Percentiles rank a stretch among this genome's conserved stretches.
Conservation (phyloP, 371 early-diverging fungal genomes). For the Choanephora cucurbitarum region DNA sequence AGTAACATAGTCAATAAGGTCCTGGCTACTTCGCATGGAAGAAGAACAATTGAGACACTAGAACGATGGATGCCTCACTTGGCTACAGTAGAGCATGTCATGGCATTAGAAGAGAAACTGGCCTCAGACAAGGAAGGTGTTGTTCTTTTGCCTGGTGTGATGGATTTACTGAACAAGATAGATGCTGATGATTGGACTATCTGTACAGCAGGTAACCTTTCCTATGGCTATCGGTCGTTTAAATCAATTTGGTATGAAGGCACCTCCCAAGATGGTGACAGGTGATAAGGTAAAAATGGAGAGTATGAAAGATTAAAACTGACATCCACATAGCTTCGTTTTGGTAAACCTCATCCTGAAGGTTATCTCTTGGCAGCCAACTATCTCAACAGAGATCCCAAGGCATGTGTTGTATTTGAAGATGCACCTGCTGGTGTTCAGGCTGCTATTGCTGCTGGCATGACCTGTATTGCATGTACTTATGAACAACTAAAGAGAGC, state of each 20-base stretch:
- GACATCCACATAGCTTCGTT: slow-evolving; percentile 28
- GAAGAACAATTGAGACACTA: slow-evolving; percentile 49
- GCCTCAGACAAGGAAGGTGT: slow-evolving; percentile 41
- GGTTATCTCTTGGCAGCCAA: slow-evolving; percentile 59
- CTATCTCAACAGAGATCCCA: slow-evolving; percentile 44
- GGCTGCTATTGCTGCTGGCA: slow-evolving; percentile 62
- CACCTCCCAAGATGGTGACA: slow-evolving; percentile 39
- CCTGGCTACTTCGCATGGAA: slow-evolving; percentile 46
- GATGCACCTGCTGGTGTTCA: slow-evolving; percentile 68
- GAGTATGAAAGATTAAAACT: too few relatives aligned
- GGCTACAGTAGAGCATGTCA: slow-evolving; percentile 38
- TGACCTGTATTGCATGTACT: slow-evolving; percentile 59
- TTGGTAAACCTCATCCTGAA: slow-evolving; percentile 71
- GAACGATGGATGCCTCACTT: slow-evolving; percentile 37
- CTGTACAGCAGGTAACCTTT: slow-evolving; percentile 38
- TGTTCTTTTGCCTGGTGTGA: slow-evolving; percentile 31
- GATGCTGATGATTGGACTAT: slow-evolving; percentile 33
- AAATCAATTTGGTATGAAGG: slow-evolving; percentile 31
- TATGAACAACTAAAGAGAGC: slow-evolving; percentile 57
- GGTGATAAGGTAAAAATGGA: slow-evolving; percentile 35
- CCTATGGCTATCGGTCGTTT: slow-evolving; percentile 42
- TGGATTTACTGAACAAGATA: slow-evolving; percentile 29
- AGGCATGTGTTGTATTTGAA: slow-evolving; percentile 70
- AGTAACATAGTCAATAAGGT: slow-evolving; percentile 18
- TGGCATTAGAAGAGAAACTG: slow-evolving; percentile 33